A percentile compares a stretch with the other conserved stretches of the same genome.
phyloP scores from a whole-genome alignment of 352 stramenopile genomes.

The Phytophthora lateralis region DNA sequence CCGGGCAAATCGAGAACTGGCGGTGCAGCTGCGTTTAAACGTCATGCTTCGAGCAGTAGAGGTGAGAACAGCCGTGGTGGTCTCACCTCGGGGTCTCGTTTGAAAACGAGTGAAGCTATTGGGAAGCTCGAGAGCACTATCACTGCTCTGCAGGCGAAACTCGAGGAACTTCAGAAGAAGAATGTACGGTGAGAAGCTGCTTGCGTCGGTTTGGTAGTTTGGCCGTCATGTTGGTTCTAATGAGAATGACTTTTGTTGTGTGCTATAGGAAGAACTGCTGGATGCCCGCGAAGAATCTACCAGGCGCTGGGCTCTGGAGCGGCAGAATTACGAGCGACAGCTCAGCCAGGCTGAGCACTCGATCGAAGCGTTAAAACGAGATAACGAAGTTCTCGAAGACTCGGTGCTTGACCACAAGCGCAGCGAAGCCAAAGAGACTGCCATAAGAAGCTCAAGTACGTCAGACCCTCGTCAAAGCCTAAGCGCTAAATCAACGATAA shows the following conservation, averaged over 20 bases:
- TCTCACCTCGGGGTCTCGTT: slow-evolving; percentile 18
- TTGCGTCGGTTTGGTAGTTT: background rate
- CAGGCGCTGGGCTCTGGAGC: slow-evolving; percentile 70
- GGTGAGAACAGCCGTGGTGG: slow-evolving; percentile 9
- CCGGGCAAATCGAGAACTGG: slow-evolving; percentile 31
- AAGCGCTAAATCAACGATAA: slow-evolving; percentile 11
- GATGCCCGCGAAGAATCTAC: slow-evolving; percentile 66
- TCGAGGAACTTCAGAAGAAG: slow-evolving; percentile 76
- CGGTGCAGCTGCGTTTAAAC: slow-evolving; percentile 7
- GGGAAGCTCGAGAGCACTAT: slow-evolving; percentile 68
- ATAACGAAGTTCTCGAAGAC: slow-evolving; percentile 66
- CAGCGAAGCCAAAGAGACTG: slow-evolving; percentile 18
- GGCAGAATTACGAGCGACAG: slow-evolving; percentile 70
- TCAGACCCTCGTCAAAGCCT: slow-evolving; percentile 5
- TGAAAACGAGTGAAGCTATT: slow-evolving; percentile 38
- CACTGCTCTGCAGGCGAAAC: slow-evolving; percentile 52
- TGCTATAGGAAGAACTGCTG: slow-evolving; percentile 57
- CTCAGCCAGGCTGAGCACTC: slow-evolving; percentile 65
- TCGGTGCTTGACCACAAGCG: slow-evolving; percentile 50
- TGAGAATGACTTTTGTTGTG: background rate
- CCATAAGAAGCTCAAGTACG: background rate
- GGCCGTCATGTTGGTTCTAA: background rate
- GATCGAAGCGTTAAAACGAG: slow-evolving; percentile 59
- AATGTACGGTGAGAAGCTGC: slow-evolving; percentile 61
- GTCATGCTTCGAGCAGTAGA: slow-evolving; percentile 15